Evolutionary conservation across 2,329 filamentous ascomycete genomes (phyloP).

Genomic region (Ascochyta koolunga): DNA sequence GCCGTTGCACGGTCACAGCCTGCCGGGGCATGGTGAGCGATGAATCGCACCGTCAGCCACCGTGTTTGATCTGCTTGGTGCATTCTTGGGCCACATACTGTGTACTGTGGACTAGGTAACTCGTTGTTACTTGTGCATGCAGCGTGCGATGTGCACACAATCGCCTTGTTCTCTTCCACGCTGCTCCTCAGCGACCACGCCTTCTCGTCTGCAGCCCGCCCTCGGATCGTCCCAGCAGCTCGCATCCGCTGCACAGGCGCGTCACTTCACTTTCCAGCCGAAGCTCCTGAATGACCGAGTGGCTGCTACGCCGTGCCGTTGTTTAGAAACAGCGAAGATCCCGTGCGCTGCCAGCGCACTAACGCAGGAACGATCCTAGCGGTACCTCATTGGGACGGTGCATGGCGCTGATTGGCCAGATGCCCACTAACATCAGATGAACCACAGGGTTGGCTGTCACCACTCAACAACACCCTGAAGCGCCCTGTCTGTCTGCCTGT

Average conservation of each 20-base stretch:
- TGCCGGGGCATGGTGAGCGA: conserved; percentile 14
- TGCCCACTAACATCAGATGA: conserved; percentile 20
- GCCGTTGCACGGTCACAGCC: conserved; percentile 31
- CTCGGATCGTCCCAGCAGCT: conserved; percentile 14
- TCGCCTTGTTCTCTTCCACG: not conserved
- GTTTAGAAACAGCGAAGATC: conserved; percentile 24
- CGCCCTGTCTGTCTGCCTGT: conserved; percentile 18
- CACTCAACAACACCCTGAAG: conserved; percentile 20
- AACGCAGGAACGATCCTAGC: conserved; percentile 32
- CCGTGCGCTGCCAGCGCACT: conserved; percentile 9
- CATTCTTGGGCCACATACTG: conserved; percentile 19
- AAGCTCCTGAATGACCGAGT: conserved; percentile 18
- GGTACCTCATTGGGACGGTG: not conserved
- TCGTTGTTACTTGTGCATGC: too few relatives aligned
- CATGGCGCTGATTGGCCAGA: conserved; percentile 26
- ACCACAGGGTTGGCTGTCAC: conserved; percentile 21
- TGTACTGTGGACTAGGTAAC: too few relatives aligned
- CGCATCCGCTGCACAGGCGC: conserved; percentile 10
- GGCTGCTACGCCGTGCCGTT: conserved; percentile 26
- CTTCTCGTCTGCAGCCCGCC: not conserved
- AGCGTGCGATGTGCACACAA: not conserved
- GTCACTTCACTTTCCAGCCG: conserved; percentile 4
- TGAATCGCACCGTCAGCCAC: conserved; percentile 28
- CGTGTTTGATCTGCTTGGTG: conserved; percentile 29
- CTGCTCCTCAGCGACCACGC: not conserved